Evolutionary conservation across 2,329 filamentous ascomycete species (phyloP).

Genomic region (Neonectria magnoliae): DNA sequence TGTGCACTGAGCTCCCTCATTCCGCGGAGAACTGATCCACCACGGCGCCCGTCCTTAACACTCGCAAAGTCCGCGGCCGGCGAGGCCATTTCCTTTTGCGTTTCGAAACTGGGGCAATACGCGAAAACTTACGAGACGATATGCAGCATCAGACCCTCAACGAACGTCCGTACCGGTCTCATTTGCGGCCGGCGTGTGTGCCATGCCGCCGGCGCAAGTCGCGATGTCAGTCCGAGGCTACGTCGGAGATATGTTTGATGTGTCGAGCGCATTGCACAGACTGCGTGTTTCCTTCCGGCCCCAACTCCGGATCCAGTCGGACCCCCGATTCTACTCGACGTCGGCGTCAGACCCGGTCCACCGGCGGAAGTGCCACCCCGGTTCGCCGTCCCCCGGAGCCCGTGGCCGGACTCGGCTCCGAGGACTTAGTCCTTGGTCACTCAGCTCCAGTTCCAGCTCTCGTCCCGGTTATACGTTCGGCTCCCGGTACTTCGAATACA

Average conservation of each 20-base stretch:
- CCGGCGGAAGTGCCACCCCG: constrained; percentile 9
- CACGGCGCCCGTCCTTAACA: not conserved
- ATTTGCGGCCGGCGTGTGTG: constrained; percentile 69
- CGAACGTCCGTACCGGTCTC: constrained; percentile 66
- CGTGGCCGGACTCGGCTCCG: not conserved
- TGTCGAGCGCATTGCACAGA: constrained; percentile 68
- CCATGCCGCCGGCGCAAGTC: constrained; percentile 70
- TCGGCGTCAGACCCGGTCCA: constrained; percentile 23
- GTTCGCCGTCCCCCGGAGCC: constrained; percentile 2
- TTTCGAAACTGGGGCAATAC: not conserved
- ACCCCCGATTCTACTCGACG: constrained; percentile 30
- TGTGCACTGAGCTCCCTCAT: not conserved
- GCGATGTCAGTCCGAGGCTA: constrained; percentile 66
- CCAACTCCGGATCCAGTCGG: constrained; percentile 28
- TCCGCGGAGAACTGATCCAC: constrained; percentile 18
- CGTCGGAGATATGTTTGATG: constrained; percentile 63
- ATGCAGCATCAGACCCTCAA: constrained; percentile 29
- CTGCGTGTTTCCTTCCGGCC: constrained; percentile 62
- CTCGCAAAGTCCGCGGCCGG: constrained; percentile 14
- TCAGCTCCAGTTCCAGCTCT: not conserved
- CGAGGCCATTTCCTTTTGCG: not conserved
- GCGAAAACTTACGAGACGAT: not conserved
- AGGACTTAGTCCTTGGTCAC: not conserved
- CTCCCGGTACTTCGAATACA: not conserved
- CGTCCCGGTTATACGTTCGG: not conserved